Conservation (phyloP, 225 moss, liverwort and hornwort species). For the Sphagnum tenellum region DNA sequence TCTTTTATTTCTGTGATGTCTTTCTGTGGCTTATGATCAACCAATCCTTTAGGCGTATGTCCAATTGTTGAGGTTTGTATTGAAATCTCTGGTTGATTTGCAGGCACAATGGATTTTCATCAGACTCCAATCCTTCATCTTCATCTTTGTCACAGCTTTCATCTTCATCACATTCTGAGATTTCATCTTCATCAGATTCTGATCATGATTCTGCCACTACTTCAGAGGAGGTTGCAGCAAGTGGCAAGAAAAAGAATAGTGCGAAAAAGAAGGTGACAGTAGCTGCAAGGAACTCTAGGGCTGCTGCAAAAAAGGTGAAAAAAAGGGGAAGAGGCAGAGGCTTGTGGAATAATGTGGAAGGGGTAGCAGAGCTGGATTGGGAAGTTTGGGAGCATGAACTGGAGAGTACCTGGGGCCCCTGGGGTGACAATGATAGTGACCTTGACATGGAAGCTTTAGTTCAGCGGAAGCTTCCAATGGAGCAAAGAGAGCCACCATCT, state of each 20-base stretch:
- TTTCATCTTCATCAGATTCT: not conserved
- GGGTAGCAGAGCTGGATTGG: conserved; percentile 9
- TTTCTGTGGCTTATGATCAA: no score
- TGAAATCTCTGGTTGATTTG: no score
- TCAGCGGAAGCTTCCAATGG: conserved; percentile 13
- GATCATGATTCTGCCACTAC: not conserved
- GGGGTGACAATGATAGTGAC: conserved; percentile 18
- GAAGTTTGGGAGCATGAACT: conserved; percentile 9
- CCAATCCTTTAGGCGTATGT: no score
- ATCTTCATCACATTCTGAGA: not conserved
- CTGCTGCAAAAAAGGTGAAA: not conserved
- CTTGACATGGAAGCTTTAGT: conserved; percentile 21
- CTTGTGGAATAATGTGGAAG: not conserved
- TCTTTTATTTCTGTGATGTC: no score
- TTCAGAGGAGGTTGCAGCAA: not conserved
- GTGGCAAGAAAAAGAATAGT: not conserved
- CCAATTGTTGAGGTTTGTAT: no score
- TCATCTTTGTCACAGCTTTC: no score
- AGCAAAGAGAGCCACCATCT: conserved; percentile 27
- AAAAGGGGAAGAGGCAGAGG: conserved; percentile 6
- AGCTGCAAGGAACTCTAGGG: not conserved
- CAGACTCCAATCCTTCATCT: no score
- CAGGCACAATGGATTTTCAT: no score
- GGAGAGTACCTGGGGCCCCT: conserved; percentile 10
- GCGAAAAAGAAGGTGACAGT: conserved; percentile 1